phyloP scores from a whole-genome alignment of 768 basidiomycete genomes.

The Trametes elegans region DNA sequence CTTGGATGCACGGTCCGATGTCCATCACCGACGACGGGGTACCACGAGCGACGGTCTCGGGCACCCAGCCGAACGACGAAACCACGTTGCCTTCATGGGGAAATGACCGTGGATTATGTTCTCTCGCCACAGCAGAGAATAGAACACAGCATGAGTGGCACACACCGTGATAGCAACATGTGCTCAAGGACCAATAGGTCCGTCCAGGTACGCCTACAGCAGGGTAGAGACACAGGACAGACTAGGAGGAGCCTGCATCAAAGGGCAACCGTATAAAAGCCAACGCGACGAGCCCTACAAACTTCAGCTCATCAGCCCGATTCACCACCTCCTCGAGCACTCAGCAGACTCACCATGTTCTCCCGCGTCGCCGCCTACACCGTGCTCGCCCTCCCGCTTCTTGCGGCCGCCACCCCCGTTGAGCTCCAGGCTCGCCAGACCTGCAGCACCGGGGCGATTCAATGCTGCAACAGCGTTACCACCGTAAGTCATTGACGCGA shows the following conservation, averaged over 20 bases:
- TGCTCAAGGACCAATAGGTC: neutral
- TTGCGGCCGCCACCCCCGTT: constrained; percentile 23
- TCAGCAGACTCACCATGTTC: constrained; percentile 13
- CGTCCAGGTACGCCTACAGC: neutral
- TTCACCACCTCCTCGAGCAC: constrained; percentile 4
- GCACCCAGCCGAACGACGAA: no score
- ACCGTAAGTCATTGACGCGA: constrained; percentile 1
- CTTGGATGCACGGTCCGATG: no score
- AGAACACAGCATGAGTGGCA: neutral
- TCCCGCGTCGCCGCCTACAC: constrained; percentile 1
- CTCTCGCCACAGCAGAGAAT: neutral
- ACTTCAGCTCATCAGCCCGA: constrained; percentile 12
- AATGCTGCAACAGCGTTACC: constrained; percentile 12
- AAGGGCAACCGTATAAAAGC: constrained; percentile 2
- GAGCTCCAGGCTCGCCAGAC: constrained; percentile 10
- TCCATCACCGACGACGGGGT: no score
- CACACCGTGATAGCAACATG: neutral
- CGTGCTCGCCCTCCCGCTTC: constrained; percentile 17
- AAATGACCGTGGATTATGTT: neutral
- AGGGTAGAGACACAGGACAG: neutral
- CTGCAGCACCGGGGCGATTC: constrained; percentile 17
- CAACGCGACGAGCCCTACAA: neutral
- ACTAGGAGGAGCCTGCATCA: no score
- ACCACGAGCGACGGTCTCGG: no score
- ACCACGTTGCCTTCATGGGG: neutral